Conservation (phyloP, 345 rosid genomes). For the Eucalyptus brandiana region DNA sequence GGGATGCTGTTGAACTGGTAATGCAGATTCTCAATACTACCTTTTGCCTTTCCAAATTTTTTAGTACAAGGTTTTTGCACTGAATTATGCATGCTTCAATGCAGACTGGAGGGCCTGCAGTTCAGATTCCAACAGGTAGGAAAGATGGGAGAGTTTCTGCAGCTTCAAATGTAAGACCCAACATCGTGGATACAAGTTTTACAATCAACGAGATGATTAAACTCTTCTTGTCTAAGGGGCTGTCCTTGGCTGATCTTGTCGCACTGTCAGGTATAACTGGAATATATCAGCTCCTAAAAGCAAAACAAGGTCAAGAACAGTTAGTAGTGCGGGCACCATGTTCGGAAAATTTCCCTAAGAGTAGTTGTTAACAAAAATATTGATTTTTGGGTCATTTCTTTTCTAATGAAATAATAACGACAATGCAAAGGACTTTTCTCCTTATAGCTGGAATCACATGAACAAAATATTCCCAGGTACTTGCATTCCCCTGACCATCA, state of each 20-base stretch:
- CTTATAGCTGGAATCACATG: not conserved
- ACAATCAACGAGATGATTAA: slow-evolving; percentile 50
- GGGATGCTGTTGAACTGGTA: slow-evolving; percentile 73
- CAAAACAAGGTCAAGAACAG: not conserved
- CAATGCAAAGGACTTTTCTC: not conserved
- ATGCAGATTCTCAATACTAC: not conserved
- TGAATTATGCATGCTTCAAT: not conserved
- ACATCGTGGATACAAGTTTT: slow-evolving; percentile 61
- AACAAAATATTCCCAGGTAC: not conserved
- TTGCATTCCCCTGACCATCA: not conserved
- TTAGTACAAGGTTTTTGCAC: not conserved
- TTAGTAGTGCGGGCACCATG: not conserved
- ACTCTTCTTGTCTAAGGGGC: slow-evolving; percentile 54
- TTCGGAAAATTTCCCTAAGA: not conserved
- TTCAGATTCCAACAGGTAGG: slow-evolving; percentile 56
- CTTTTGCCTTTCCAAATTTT: not conserved
- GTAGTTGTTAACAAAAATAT: not conserved
- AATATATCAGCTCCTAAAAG: not conserved
- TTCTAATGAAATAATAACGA: not conserved
- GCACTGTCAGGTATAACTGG: slow-evolving; percentile 41
- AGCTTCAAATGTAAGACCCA: slow-evolving; percentile 48
- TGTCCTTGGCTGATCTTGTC: slow-evolving; percentile 60
- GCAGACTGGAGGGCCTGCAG: slow-evolving; percentile 61
- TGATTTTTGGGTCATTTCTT: not conserved
- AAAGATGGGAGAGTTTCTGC: slow-evolving; percentile 54